Percentiles rank a stretch among this genome's conserved stretches.
Evolutionary conservation across 2,329 filamentous ascomycete species (phyloP).

Genomic region (Cladosporium austrohemisphaericum): DNA sequence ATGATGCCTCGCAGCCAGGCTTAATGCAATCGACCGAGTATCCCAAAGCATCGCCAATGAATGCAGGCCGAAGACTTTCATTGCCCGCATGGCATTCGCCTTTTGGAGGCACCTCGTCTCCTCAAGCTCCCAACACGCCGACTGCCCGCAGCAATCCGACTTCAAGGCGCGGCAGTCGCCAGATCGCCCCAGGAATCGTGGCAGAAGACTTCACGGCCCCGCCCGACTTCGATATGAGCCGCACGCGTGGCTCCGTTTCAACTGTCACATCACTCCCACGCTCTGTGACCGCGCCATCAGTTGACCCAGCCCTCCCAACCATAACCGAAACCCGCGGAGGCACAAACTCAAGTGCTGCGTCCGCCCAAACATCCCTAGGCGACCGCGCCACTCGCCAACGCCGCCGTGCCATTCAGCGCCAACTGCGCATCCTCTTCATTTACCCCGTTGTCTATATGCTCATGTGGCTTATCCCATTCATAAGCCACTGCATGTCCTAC

Average conservation of each 20-base stretch:
- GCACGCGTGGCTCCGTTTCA: constrained; percentile 24
- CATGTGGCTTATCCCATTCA: constrained; percentile 70
- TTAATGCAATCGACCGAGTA: not conserved
- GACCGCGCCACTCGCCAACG: constrained; percentile 21
- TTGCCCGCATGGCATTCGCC: constrained; percentile 22
- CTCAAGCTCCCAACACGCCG: not conserved
- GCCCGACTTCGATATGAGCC: constrained; percentile 8
- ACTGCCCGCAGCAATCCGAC: constrained; percentile 22
- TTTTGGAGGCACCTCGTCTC: constrained; percentile 16
- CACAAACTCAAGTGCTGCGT: not conserved
- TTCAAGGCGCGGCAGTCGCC: constrained; percentile 29
- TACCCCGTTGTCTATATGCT: constrained; percentile 70
- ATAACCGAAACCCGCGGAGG: constrained; percentile 22
- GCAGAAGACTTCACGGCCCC: constrained; percentile 28
- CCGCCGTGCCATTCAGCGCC: constrained; percentile 55
- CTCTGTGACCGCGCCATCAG: constrained; percentile 16
- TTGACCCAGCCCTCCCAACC: constrained; percentile 19
- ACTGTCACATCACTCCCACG: constrained; percentile 21
- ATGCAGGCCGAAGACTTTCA: constrained; percentile 20
- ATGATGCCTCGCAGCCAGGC: constrained; percentile 17
- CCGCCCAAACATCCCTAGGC: not conserved
- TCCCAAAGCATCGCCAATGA: constrained; percentile 1
- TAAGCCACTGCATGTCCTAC: constrained; percentile 60
- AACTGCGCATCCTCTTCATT: constrained; percentile 69
- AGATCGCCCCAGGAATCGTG: constrained; percentile 18